Evolutionary conservation across 768 basidiomycete species (phyloP).

Genomic region (Suillus alpinus): DNA sequence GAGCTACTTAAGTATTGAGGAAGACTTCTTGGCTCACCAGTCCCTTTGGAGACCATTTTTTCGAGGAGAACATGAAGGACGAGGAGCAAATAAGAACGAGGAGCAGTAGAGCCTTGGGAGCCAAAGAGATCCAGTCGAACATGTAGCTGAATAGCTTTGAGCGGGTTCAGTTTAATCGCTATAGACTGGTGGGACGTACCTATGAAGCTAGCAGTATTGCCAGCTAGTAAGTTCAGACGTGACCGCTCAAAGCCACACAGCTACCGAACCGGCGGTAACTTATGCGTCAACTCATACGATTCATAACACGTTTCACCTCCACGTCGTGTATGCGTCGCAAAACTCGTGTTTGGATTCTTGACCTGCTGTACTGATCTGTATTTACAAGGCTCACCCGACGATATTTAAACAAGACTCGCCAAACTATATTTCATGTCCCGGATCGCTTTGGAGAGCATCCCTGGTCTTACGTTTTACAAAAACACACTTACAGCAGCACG

Average conservation of each 20-base stretch:
- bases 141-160: background rate
- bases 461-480: constrained; percentile 76
- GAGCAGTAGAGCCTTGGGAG: background rate
- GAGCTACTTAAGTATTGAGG: too few species aligned
- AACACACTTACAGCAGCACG: constrained; percentile 61
- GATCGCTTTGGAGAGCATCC: constrained; percentile 68
- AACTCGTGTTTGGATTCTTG: background rate
- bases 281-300: background rate
- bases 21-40: constrained; percentile 1
- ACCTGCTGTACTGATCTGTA: background rate
- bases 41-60: constrained; percentile 27
- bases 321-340: background rate
- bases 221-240: too few species aligned
- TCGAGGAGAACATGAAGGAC: constrained; percentile 20
- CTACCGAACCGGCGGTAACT: background rate
- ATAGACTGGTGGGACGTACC: background rate
- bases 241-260: background rate
- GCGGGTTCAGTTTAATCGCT: background rate
- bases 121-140: constrained; percentile 1
- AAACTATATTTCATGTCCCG: constrained; percentile 50
- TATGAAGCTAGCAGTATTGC: background rate
- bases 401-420: background rate
- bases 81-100: constrained; percentile 1
- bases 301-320: constrained; percentile 7
- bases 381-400: background rate